Base-by-base conservation (phyloP, 2,329 filamentous ascomycete genomes). In the Dactylonectria macrodidyma region DNA sequence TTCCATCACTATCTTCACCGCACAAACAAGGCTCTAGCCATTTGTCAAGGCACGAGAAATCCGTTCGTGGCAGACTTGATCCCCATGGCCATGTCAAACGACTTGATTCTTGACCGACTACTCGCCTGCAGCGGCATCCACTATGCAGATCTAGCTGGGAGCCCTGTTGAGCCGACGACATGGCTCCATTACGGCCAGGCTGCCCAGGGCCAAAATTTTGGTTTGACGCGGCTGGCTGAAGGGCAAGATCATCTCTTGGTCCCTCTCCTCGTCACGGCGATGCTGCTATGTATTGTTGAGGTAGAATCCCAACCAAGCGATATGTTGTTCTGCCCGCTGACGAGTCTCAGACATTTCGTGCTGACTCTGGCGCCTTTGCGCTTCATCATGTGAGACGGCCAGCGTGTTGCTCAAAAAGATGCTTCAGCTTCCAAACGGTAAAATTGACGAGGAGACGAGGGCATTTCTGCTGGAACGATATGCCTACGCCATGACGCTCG, bases 1-100 rank as follows among this genome's bases (percentile, higher is more conserved):
- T 55, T 62, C 26, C 22, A 62, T n/a, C 47, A 62, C 26, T 62
- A 62, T 16, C 33, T 62, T 12, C 59, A 62, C 12, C 59, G 59
- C 12, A 50, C 59, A 22, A 62, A 62, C 26, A 62, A 62, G 59
- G 59, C 54, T 34, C 55, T 62, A n/a, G 59, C 59, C 24, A 55
- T 55, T 12, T 62, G 48, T 8, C 59, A 62, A 12, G 59, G 26
- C 2, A 34, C 34, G 12, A 44, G 59, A 6, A 56, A 62, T 9
- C 50, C 50, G 2, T 62, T 54, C 12, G 38, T 62, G 9, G 36
- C 59, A 2, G 59, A 54, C 12, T 16, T 62, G 48, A 46, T 62
- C 19, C 59, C 50, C 11, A 44, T 62, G 48, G 59, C 50, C 50
- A 54, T 62, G 36, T 56, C 59, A 33, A 47, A 46, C 36, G 34